Percentiles rank a stretch among this genome's conserved stretches.
These are phyloP conservation scores for Auricularia sp. DNA, from an alignment of 768 basidiomycete genomes.

Conservation along the genomic window DNA sequence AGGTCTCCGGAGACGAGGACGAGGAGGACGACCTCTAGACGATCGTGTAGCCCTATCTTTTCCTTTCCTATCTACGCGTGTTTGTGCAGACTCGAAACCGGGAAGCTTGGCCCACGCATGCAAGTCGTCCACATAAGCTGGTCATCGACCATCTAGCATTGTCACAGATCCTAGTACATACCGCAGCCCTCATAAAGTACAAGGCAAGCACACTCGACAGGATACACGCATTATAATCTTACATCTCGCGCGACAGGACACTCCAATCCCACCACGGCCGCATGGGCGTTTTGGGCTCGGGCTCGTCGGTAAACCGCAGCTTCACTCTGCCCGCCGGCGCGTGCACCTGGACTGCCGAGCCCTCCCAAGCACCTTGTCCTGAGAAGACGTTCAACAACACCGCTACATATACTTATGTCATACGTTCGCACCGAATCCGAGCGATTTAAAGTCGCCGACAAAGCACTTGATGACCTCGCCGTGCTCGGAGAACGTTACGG, in stretches of 20 bases:
- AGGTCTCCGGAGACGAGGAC: constrained; percentile 91
- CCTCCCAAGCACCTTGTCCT: not conserved
- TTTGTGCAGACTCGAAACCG: no score
- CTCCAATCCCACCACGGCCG: not conserved
- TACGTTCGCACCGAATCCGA: not conserved
- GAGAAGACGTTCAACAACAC: no score
- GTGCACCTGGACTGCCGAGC: not conserved
- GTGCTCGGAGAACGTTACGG: not conserved
- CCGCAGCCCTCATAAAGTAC: no score
- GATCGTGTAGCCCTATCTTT: not conserved
- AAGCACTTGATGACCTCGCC: not conserved
- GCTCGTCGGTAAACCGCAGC: not conserved
- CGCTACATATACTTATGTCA: no score
- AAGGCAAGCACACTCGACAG: no score
- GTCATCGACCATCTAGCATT: not conserved
- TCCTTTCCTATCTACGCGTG: not conserved
- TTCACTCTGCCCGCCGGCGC: not conserved
- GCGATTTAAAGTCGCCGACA: not conserved
- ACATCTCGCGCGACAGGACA: not conserved
- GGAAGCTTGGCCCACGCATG: no score
- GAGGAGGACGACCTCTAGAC: constrained; percentile 44
- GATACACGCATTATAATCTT: no score
- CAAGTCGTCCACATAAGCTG: no score
- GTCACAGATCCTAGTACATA: not conserved
- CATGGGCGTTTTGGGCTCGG: not conserved